Conservation (phyloP, 495 filamentous ascomycete genomes). For the Apiosordaria backusii region DNA sequence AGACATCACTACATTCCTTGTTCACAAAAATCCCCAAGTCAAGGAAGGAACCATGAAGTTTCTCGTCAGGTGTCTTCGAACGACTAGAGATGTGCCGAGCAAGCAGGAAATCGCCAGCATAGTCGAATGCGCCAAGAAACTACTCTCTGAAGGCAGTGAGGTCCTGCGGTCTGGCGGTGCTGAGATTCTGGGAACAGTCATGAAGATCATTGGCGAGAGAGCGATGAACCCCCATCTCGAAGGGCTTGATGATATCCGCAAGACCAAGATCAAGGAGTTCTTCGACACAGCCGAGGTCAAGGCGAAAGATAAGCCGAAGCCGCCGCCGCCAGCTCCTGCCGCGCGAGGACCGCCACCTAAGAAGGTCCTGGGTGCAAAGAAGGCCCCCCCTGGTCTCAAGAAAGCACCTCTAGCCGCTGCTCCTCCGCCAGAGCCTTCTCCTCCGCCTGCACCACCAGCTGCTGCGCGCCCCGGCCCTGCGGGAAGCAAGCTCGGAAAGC, state of each 20-base stretch:
- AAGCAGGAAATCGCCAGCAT: conserved; percentile 82
- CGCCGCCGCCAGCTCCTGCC: conserved; percentile 61
- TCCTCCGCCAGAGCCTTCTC: conserved; percentile 42
- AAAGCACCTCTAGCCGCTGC: conserved; percentile 42
- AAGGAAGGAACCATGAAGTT: conserved; percentile 94
- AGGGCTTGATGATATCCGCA: conserved; percentile 90
- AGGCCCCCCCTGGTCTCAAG: conserved; percentile 36
- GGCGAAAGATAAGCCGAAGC: conserved; percentile 94
- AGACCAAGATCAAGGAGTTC: conserved; percentile 94
- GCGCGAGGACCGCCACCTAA: conserved; percentile 57
- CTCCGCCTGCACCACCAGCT: conserved; percentile 53
- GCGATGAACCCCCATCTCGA: conserved; percentile 97
- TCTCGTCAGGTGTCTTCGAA: conserved; percentile 80
- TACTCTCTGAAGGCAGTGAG: conserved; percentile 84
- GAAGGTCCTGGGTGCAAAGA: conserved; percentile 46
- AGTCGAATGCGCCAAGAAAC: conserved; percentile 79
- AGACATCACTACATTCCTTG: conserved; percentile 79
- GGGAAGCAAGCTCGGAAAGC: conserved; percentile 63
- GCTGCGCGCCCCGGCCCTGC: conserved; percentile 56
- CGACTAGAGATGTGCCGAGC: conserved; percentile 74
- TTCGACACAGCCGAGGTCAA: conserved; percentile 90
- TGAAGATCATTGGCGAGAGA: conserved; percentile 98
- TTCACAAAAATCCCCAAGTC: conserved; percentile 94
- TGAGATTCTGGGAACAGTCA: conserved; percentile 87
- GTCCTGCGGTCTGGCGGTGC: conserved; percentile 81